These are phyloP conservation scores for Geotrichum fermentans DNA, from an alignment of 1,139 yeast species.

Conservation along the genomic window DNA sequence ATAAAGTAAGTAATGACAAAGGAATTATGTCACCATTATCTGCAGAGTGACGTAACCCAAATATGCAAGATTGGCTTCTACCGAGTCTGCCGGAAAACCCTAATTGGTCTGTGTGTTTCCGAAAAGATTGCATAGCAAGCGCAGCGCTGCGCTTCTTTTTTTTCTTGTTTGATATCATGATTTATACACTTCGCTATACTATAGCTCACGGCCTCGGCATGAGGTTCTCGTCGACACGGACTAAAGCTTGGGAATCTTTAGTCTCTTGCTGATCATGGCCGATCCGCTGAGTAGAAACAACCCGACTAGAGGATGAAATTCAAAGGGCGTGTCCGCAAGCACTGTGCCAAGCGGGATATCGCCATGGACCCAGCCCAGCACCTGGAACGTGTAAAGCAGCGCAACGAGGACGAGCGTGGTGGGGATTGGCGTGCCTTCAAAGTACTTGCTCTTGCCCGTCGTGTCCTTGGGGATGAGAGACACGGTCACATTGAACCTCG, in stretches of 20 bases:
- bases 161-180: too few relatives aligned
- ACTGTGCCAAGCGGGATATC: slow-evolving; percentile 61
- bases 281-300: slow-evolving; percentile 78
- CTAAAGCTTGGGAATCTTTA: slow-evolving; percentile 83
- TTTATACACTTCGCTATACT: too few relatives aligned
- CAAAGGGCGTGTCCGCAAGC: slow-evolving; percentile 49
- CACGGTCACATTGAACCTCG: slow-evolving; percentile 91
- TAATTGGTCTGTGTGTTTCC: too few relatives aligned
- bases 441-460: slow-evolving; percentile 64
- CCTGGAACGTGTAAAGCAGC: slow-evolving; percentile 60
- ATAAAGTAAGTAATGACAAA: too few relatives aligned
- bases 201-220: too few relatives aligned
- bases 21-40: too few relatives aligned
- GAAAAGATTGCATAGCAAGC: too few relatives aligned
- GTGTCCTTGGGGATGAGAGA: slow-evolving; percentile 87
- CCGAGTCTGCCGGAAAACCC: too few relatives aligned
- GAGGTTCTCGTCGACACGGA: too few relatives aligned
- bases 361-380: slow-evolving; percentile 42
- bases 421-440: slow-evolving; percentile 98
- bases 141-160: too few relatives aligned
- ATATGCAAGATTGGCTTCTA: too few relatives aligned
- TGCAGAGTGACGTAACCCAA: too few relatives aligned
- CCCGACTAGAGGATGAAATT: slow-evolving; percentile 66
- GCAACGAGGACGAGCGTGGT: slow-evolving; percentile 72
- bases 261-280: slow-evolving; percentile 84